Evolutionary conservation across 2,329 filamentous ascomycete genomes (phyloP), one percentile per base, ranked within the genome.

Genomic region (Monosporascus ibericus): DNA sequence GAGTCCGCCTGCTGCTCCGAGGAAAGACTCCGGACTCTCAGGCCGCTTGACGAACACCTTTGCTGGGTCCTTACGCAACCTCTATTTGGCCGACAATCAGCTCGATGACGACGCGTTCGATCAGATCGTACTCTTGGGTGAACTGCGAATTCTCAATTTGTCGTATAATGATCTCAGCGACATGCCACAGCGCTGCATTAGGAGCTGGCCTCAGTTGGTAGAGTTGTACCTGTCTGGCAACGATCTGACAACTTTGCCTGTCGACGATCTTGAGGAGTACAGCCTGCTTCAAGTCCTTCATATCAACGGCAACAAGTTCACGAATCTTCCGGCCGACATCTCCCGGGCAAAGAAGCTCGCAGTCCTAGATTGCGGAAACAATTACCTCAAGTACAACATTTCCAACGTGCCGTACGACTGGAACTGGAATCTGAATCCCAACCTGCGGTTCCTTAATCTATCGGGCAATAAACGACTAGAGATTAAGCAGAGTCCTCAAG

Each of bases 371-470:
- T 95, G 95, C 57, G 92, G 92, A 55, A 96, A 89, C 77, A 99
- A 99, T 66, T 85, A 83, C 22, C 77, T 99, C 52, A 99, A 97
- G 70, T 99, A 99, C 79, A 99, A 99, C 67, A 95, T 99, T 47
- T 94, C 91, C 30, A 99, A 99, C 65, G 96, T 95, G 78, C 94
- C 92, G 0, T 99, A 99, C 67, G 94, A 99, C 68, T 99, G 94
- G 94, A 99, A 99, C 64, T 99, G 94, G 94, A 97, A 97, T 65
- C 89, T 94, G 78, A 99, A 99, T 64, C 90, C 88, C 48, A 95
- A 96, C 63, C 75, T 99, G 59, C 88, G 92, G 57, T 99, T 95
- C 65, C 85, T 99, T 57, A 99, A 97, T 65, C 78, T 99, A 65
- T 97, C 92, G 0, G 94, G 94, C 49, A 99, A 99, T 74, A 96